Percentiles rank a stretch among this genome's conserved stretches.
Evolutionary conservation across 2,329 filamentous ascomycete genomes (phyloP).

Genomic region (Colletotrichum sp.): DNA sequence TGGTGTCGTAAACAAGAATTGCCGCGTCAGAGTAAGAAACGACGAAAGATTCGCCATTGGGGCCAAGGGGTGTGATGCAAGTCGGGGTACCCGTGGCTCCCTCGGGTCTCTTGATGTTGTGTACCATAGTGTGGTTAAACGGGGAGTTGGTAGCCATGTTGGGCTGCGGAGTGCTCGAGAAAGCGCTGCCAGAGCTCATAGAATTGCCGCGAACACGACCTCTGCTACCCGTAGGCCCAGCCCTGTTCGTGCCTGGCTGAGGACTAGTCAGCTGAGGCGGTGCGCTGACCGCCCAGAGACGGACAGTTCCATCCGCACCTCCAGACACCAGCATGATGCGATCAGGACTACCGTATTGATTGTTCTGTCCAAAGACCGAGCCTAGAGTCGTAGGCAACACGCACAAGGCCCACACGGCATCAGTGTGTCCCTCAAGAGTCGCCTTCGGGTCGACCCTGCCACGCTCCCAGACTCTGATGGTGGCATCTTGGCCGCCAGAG

Average conservation of each 20-base stretch:
- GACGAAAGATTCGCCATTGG: slow-evolving; percentile 85
- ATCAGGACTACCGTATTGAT: slow-evolving; percentile 79
- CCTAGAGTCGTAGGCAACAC: slow-evolving; percentile 86
- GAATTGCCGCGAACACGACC: slow-evolving; percentile 88
- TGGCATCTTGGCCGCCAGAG: slow-evolving; percentile 93
- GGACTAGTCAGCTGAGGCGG: slow-evolving; percentile 87
- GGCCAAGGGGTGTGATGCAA: slow-evolving; percentile 87
- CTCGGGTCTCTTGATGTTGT: slow-evolving; percentile 78
- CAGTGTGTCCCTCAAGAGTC: slow-evolving; percentile 90
- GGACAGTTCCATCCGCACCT: slow-evolving; percentile 87
- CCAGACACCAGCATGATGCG: slow-evolving; percentile 91
- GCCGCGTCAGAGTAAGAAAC: slow-evolving; percentile 92
- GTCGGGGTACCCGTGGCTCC: slow-evolving; percentile 78
- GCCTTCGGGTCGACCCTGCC: slow-evolving; percentile 95
- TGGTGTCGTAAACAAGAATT: slow-evolving; percentile 90
- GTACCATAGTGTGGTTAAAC: slow-evolving; percentile 87
- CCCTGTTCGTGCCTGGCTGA: slow-evolving; percentile 66
- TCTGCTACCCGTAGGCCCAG: slow-evolving; percentile 62
- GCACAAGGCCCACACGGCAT: slow-evolving; percentile 95
- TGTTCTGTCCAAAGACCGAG: slow-evolving; percentile 78
- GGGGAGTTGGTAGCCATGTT: slow-evolving; percentile 84
- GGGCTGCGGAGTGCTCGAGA: slow-evolving; percentile 88
- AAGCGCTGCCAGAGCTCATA: slow-evolving; percentile 92
- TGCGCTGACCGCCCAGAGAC: slow-evolving; percentile 92
- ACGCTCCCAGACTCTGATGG: slow-evolving; percentile 93